Evolutionary conservation across 1,284 basidiomycete species (phyloP).

Genomic region (Puccinia triticina): DNA sequence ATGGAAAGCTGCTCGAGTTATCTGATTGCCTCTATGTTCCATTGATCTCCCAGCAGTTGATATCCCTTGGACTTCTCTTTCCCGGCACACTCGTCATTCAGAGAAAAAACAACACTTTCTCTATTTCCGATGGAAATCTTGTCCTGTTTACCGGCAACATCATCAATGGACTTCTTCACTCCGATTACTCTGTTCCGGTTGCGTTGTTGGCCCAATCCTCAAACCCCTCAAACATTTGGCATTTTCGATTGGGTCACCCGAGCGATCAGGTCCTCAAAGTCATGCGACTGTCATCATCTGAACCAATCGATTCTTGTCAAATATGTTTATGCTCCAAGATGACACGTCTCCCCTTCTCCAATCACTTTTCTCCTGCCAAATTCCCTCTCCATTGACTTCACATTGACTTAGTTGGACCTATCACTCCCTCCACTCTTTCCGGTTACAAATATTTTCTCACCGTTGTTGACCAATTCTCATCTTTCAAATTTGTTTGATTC

Average conservation of each 20-base stretch:
- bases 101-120: background rate
- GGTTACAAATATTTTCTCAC: slow-evolving; percentile 22
- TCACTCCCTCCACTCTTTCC: background rate
- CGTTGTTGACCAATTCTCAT: slow-evolving; percentile 10
- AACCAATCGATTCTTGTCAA: background rate
- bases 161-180: background rate
- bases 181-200: background rate
- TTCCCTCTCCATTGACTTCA: too few species aligned
- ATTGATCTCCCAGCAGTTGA: background rate
- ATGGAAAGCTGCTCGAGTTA: background rate
- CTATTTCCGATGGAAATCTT: background rate
- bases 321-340: background rate
- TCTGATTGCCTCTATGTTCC: background rate
- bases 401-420: slow-evolving; percentile 19
- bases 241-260: background rate
- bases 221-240: background rate
- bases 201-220: background rate
- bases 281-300: too few species aligned
- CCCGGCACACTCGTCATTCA: background rate
- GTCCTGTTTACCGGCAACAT: background rate
- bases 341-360: too few species aligned
- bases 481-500: too few species aligned
- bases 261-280: background rate
- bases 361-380: too few species aligned
- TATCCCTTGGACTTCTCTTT: too few species aligned